phyloP scores from a whole-genome alignment of 345 rosid species.

The Citrus sp. region DNA sequence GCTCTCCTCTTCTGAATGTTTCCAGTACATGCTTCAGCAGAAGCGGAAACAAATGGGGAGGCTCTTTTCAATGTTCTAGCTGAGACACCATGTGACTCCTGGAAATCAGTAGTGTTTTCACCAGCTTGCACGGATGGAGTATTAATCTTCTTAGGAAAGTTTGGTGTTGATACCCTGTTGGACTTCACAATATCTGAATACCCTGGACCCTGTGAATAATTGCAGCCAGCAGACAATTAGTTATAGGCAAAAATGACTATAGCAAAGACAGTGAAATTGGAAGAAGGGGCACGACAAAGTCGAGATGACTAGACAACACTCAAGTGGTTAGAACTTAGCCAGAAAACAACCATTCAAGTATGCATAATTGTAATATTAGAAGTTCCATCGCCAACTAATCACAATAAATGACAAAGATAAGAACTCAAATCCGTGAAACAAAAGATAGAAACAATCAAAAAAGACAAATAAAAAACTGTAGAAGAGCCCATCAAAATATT shows the following conservation, averaged over 20 bases:
- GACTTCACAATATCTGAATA: slow-evolving; percentile 32
- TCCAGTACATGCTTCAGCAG: slow-evolving; percentile 33
- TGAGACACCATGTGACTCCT: slow-evolving; percentile 34
- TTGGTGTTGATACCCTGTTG: slow-evolving; percentile 16
- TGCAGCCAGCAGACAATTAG: slow-evolving; percentile 21
- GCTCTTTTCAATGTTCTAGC: slow-evolving; percentile 39
- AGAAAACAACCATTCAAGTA: neutral
- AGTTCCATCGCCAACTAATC: neutral
- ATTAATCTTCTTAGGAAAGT: slow-evolving; percentile 19
- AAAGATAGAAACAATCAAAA: neutral
- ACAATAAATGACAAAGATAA: neutral
- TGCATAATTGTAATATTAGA: neutral
- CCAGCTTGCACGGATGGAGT: slow-evolving; percentile 4
- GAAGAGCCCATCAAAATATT: neutral
- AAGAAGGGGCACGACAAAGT: neutral
- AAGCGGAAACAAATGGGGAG: slow-evolving; percentile 31
- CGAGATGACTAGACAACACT: neutral
- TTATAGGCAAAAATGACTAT: neutral
- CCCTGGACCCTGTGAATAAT: slow-evolving; percentile 40
- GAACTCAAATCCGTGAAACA: neutral
- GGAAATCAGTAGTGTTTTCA: slow-evolving; percentile 20
- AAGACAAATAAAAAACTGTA: neutral
- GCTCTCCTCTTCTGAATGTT: slow-evolving; percentile 27
- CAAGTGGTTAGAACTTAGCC: neutral
- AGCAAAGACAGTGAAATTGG: neutral